phyloP scores from a whole-genome alignment of 2,329 filamentous ascomycete species.

The Diaporthe capsici region DNA sequence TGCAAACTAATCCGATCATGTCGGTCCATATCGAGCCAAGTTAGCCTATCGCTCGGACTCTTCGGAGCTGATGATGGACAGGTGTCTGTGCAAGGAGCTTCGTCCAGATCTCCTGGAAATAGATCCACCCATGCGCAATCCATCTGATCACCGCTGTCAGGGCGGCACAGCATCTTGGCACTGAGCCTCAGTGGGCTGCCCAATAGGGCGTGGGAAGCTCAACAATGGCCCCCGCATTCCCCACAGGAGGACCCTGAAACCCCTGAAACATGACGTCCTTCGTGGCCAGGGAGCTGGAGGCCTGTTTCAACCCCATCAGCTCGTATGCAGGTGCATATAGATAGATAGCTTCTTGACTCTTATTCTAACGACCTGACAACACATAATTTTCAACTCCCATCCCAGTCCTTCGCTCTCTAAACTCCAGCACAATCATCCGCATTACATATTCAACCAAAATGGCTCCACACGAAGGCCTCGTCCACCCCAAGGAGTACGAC shows the following conservation, averaged over 20 bases:
- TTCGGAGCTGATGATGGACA: neutral
- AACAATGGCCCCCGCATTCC: conserved; percentile 5
- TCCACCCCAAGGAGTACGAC: conserved; percentile 75
- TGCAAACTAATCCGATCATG: neutral
- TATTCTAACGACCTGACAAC: neutral
- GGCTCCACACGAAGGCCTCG: conserved; percentile 73
- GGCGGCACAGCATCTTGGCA: conserved; percentile 28
- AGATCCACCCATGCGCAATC: conserved; percentile 18
- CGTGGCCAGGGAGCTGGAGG: conserved; percentile 31
- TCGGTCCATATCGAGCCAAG: neutral
- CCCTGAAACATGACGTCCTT: conserved; percentile 38
- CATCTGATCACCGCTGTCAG: conserved; percentile 29
- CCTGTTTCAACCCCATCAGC: conserved; percentile 38
- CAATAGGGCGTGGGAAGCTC: conserved; percentile 4
- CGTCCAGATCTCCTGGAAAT: conserved; percentile 18
- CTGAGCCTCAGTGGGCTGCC: conserved; percentile 29
- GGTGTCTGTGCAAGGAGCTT: conserved; percentile 9
- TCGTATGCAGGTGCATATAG: conserved; percentile 25
- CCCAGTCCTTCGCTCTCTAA: neutral
- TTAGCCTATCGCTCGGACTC: conserved; percentile 18
- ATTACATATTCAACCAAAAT: conserved; percentile 54
- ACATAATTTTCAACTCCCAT: neutral
- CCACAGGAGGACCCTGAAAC: conserved; percentile 38
- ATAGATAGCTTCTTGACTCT: conserved; percentile 20
- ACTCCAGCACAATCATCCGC: neutral